Conservation (phyloP, 495 filamentous ascomycete species). For the Gamarada debralockiae region DNA sequence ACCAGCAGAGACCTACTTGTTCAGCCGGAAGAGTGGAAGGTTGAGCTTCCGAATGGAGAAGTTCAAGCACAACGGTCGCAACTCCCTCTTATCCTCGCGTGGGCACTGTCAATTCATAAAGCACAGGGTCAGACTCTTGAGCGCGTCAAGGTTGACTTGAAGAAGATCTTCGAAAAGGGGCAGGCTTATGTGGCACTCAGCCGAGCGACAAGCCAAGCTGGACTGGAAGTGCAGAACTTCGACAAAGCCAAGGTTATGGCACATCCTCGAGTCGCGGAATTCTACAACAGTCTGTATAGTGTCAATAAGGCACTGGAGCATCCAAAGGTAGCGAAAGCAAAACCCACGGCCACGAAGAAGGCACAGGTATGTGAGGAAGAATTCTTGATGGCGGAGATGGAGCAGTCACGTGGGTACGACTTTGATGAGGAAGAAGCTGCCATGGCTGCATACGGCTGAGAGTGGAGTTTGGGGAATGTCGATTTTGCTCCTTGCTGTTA, state of each 20-base stretch:
- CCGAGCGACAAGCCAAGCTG: constrained; percentile 81
- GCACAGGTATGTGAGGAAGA: constrained; percentile 12
- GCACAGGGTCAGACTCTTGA: constrained; percentile 96
- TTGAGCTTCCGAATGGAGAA: constrained; percentile 93
- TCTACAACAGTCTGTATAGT: constrained; percentile 76
- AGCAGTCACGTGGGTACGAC: constrained; percentile 21
- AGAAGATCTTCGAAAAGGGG: constrained; percentile 91
- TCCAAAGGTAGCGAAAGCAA: constrained; percentile 10
- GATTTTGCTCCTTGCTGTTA: too few relatives aligned
- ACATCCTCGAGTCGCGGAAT: constrained; percentile 77
- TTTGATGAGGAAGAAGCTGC: constrained; percentile 34
- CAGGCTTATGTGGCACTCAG: constrained; percentile 82
- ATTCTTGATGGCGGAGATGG: constrained; percentile 2
- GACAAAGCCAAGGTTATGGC: constrained; percentile 92
- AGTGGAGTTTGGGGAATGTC: too few relatives aligned
- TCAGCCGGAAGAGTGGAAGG: constrained; percentile 87
- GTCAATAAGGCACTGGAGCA: constrained; percentile 39
- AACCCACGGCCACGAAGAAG: constrained; percentile 9
- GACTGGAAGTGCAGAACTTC: constrained; percentile 85
- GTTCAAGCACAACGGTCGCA: constrained; percentile 80
- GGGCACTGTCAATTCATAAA: constrained; percentile 97
- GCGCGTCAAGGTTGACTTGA: constrained; percentile 90
- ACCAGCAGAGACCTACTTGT: constrained; percentile 74
- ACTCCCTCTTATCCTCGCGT: constrained; percentile 86
- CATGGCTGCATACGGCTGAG: constrained; percentile 26